Conservation (phyloP, 2,329 filamentous ascomycete genomes). For the Aureobasidium sp. region DNA sequence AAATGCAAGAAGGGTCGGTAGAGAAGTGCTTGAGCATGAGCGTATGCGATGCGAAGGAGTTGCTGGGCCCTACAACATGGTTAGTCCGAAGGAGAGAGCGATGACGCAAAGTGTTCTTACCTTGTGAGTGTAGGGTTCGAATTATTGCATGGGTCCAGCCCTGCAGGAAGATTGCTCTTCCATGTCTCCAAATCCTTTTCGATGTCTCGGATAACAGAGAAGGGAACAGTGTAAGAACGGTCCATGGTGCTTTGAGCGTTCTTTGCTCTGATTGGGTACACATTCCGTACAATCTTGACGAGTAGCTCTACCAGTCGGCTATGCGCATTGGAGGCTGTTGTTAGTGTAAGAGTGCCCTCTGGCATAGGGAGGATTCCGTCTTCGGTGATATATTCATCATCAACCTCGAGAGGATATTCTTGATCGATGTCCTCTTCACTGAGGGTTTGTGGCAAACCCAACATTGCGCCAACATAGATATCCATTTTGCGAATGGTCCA, state of each 20-base stretch:
- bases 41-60: conserved; percentile 68
- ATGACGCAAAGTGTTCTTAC: conserved; percentile 39
- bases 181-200: conserved; percentile 54
- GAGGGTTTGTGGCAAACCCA: conserved; percentile 40
- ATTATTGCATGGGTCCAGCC: conserved; percentile 72
- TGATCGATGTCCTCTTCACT: conserved; percentile 43
- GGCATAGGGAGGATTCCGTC: conserved; percentile 45
- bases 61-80: conserved; percentile 50
- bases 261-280: conserved; percentile 52
- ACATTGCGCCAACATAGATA: conserved; percentile 43
- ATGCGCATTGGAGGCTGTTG: conserved; percentile 53
- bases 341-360: conserved; percentile 44
- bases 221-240: conserved; percentile 53
- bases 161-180: conserved; percentile 60
- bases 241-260: conserved; percentile 29
- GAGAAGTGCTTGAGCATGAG: conserved; percentile 72
- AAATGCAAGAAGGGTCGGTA: conserved; percentile 81
- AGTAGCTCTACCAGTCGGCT: conserved; percentile 49
- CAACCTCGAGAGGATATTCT: conserved; percentile 37
- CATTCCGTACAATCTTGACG: conserved; percentile 53
- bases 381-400: conserved; percentile 43
- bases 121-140: conserved; percentile 60
- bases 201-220: conserved; percentile 55
- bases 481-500: conserved; percentile 45
- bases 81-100: neutral